Percentiles rank a stretch among this genome's conserved stretches.
Evolutionary conservation across 495 filamentous ascomycete species (phyloP).

Genomic region (Xylaria acuta): DNA sequence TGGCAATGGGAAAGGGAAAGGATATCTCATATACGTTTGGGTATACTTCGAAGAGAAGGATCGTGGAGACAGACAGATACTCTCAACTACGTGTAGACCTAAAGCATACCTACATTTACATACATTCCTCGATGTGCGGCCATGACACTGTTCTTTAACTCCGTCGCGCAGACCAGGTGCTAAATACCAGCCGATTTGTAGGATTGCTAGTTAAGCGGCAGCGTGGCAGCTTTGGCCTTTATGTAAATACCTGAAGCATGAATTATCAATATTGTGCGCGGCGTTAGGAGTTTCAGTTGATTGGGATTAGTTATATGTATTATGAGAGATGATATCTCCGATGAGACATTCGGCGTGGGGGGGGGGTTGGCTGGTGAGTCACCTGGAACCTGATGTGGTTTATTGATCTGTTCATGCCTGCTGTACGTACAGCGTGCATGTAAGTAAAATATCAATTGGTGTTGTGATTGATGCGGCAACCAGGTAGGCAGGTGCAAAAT

Average conservation of each 20-base stretch:
- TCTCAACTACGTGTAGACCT: conserved; percentile 21
- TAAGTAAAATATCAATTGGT: not conserved
- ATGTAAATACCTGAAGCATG: not conserved
- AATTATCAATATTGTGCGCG: not conserved
- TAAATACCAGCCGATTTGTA: not conserved
- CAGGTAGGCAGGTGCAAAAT: not conserved
- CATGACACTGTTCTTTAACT: not conserved
- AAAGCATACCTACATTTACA: not conserved
- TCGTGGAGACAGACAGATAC: conserved; percentile 2
- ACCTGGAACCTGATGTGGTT: not conserved
- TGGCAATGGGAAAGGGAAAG: too few relatives aligned
- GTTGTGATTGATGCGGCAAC: not conserved
- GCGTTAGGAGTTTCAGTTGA: conserved; percentile 8
- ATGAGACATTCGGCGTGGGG: not conserved
- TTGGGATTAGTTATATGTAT: not conserved
- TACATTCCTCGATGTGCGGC: not conserved
- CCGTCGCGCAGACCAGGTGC: not conserved
- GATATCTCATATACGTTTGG: not conserved
- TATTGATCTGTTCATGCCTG: not conserved
- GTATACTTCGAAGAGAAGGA: not conserved
- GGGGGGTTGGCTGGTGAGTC: not conserved
- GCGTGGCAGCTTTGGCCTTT: not conserved
- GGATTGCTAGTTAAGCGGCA: not conserved
- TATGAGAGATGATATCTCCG: not conserved
- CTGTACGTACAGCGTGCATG: not conserved